Evolutionary conservation across 164 flowering plant genomes (phyloP), one percentile per base, ranked within the genome.

Genomic region (Annona squamosa): DNA sequence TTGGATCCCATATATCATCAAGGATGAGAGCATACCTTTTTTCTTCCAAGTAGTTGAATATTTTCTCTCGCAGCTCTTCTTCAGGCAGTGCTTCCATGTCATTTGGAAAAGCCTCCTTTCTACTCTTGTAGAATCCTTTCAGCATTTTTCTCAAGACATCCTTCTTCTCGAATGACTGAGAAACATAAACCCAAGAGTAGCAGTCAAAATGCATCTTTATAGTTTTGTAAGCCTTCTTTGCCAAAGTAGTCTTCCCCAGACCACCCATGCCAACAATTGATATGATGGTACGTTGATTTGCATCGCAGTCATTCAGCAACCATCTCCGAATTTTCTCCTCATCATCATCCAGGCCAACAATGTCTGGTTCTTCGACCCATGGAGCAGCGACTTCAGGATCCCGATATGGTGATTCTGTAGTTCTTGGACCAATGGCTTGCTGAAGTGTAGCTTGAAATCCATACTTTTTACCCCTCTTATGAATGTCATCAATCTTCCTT

Each of bases 1-100:
- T 19, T 19, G 65, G 41, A 19, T 84, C 76, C 87, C 87, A 83
- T 19, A 86, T 85, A 73, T 87, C 87, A 67, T 87, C 90, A 79
- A 84, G 71, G 44, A 84, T 87, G 66, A 87, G 65, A 72, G 85
- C 44, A 68, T 77, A 87, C 78, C 79, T 81, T 81, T 84, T 84
- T 0, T 82, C 83, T 66, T 56, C 61, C 44, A 85, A 83, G 65
- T 76, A 78, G 41, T 77, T 77, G 12, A 83, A 71, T 19, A 85
- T 82, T 74, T 80, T 83, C 81, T 71, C 2, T 79, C 79, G 72
- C 80, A 85, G 47, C 82, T 81, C 61, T 56, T 7, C 61, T 56
- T 56, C 61, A 2, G 7, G 12, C 61, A 56, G 7, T 16, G 7
- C 16, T 16, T 56, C 61, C 16, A 56, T 6, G 16, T 56, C 61